A percentile compares a stretch with the other conserved stretches of the same genome.
Evolutionary conservation across 2,329 filamentous ascomycete species (phyloP).

Genomic region (Colletotrichum sublineola): DNA sequence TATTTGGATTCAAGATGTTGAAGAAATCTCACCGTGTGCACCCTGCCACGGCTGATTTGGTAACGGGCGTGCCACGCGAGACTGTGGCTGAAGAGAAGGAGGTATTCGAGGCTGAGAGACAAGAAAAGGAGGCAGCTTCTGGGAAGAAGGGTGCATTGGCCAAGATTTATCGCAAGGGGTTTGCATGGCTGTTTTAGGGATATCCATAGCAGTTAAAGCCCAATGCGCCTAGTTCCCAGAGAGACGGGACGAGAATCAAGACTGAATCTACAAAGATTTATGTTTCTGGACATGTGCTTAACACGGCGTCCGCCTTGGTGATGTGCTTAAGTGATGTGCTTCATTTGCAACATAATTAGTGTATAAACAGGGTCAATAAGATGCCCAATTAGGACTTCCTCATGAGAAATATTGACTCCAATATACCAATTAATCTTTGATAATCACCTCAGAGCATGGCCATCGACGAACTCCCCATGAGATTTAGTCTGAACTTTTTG

Average conservation of each 20-base stretch:
- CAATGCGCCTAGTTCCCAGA: background rate
- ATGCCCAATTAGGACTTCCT: slow-evolving; percentile 38
- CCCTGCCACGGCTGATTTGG: slow-evolving; percentile 1
- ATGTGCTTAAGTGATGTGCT: no score
- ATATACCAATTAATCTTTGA: no score
- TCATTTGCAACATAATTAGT: no score
- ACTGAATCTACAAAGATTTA: no score
- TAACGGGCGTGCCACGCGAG: slow-evolving; percentile 13
- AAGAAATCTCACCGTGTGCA: slow-evolving; percentile 1
- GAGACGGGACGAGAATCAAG: background rate
- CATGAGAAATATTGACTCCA: no score
- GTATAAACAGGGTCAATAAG: slow-evolving; percentile 39
- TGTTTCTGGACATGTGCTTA: background rate
- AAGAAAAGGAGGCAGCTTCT: slow-evolving; percentile 11
- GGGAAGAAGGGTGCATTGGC: background rate
- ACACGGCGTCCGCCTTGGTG: no score
- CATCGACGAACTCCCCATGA: no score
- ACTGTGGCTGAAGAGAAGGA: slow-evolving; percentile 18
- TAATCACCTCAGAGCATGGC: no score
- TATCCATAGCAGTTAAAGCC: no score
- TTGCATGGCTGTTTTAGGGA: slow-evolving; percentile 15
- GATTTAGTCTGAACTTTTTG: no score
- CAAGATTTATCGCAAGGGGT: slow-evolving; percentile 22
- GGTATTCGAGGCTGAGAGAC: background rate
- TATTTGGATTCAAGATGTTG: slow-evolving; percentile 19